phyloP scores from a whole-genome alignment of 768 basidiomycete genomes.

The Boletus pseudo-olivaceus region DNA sequence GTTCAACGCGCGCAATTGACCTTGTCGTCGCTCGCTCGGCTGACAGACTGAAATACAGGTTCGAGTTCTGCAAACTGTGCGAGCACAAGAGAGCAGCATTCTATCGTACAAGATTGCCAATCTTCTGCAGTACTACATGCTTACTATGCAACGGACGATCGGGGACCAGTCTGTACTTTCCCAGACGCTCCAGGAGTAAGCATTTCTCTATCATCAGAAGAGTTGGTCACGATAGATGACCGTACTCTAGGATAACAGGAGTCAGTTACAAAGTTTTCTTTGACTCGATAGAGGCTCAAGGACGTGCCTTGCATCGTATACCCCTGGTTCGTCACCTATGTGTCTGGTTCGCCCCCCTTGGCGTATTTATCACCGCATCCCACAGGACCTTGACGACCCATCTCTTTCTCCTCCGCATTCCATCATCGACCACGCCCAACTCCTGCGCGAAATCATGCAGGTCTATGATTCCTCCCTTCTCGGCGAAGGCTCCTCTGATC shows the following conservation, averaged over 20 bases:
- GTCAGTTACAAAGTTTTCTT: conserved; percentile 83
- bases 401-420: conserved; percentile 70
- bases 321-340: conserved; percentile 42
- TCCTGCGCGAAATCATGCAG: conserved; percentile 82
- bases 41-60: conserved; percentile 41
- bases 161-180: conserved; percentile 80
- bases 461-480: conserved; percentile 87
- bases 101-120: conserved; percentile 91
- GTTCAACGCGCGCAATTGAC: neutral
- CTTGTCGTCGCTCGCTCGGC: neutral
- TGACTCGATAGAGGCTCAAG: conserved; percentile 82
- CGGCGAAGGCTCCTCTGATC: conserved; percentile 38
- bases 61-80: conserved; percentile 89
- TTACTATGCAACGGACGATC: conserved; percentile 91
- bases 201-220: neutral
- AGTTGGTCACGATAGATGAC: neutral
- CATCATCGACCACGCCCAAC: conserved; percentile 79
- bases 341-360: neutral
- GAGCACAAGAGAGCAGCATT: conserved; percentile 91
- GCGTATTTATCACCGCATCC: neutral
- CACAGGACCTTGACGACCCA: conserved; percentile 64
- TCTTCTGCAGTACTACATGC: conserved; percentile 88
- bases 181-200: conserved; percentile 75
- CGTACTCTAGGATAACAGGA: conserved; percentile 62
- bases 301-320: conserved; percentile 57